Base-by-base conservation (phyloP, 768 basidiomycete species). In the Hebeloma cylindrosporum region DNA sequence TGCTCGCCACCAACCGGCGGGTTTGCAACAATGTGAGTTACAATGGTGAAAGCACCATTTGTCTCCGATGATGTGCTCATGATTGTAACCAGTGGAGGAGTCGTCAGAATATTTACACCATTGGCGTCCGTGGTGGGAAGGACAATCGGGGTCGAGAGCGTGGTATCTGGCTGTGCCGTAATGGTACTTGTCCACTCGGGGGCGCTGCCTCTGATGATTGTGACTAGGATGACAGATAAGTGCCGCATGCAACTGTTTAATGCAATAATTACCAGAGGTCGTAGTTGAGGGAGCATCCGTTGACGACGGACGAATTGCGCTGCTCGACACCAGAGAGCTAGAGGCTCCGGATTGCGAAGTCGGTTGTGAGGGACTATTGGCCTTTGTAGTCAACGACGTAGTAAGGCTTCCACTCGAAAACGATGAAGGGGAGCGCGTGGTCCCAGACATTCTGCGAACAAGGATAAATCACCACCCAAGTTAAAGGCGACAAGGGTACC, bases 11-110 rank as follows among this genome's bases (percentile, higher is more conserved):
- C 40, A 20, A 39, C 37, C 9, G 48, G 41, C n/a, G 35, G 77
- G 56, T 80, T 81, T 4, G 78, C 75, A 18, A 78, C 66, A 28
- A 80, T 65, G 38, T 78, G 72, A 1, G 82, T 83, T 44, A 70
- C 60, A 2, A 78, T 79, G 14, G 73, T 60, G 17, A 71, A 52
- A 14, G 58, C 56, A 7, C 80, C 77, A 51, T 76, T 64, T 5
- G 73, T 48, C 45, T 66, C 64, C 13, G 72, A 75, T 2, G 75
- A 73, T 4, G 76, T 71, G 23, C 65, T 73, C 33, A 71, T 49
- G 17, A 74, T 62, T 3, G 79, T 78, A 22, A 79, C 63, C 13
- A 76, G 48, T 6, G 75, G 61, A 8, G 77, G 78, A 1, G 72
- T 69, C 0, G 69, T 68, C 26, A 74, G 51, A 14, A 66, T 62